phyloP scores from a whole-genome alignment of 345 rosid species.

The Garcia nutans region DNA sequence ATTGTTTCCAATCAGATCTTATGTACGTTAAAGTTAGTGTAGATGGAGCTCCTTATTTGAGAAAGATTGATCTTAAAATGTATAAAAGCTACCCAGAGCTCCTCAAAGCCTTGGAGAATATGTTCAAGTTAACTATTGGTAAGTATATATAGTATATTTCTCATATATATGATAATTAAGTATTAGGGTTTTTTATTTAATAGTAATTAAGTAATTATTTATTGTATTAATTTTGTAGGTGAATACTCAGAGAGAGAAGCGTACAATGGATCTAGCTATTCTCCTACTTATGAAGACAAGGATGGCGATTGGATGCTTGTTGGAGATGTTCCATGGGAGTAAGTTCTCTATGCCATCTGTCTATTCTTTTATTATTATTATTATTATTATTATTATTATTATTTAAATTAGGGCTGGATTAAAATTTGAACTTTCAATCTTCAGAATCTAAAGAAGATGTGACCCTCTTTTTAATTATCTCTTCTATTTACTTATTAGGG shows the following conservation, averaged over 20 bases:
- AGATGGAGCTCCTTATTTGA: conserved; percentile 30
- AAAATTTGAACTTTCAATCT: too few relatives aligned
- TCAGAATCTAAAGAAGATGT: too few relatives aligned
- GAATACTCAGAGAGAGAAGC: conserved; percentile 25
- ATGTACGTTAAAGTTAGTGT: conserved; percentile 27
- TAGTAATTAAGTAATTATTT: too few relatives aligned
- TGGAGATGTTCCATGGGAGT: conserved; percentile 31
- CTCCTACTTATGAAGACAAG: conserved; percentile 27
- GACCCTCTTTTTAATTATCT: neutral
- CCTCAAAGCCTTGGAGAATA: conserved; percentile 22
- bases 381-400: too few relatives aligned
- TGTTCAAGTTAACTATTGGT: conserved; percentile 30
- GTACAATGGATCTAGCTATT: conserved; percentile 19
- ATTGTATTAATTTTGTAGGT: neutral
- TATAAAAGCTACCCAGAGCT: conserved; percentile 28
- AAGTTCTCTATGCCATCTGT: neutral
- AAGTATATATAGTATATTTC: neutral
- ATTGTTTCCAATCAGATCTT: conserved; percentile 5
- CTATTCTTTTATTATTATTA: too few relatives aligned
- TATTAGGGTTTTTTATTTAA: neutral
- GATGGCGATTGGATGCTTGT: conserved; percentile 31
- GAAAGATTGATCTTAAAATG: conserved; percentile 29
- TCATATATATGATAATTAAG: neutral
- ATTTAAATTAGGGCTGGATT: too few relatives aligned
- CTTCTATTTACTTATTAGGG: neutral